Percentiles rank a stretch among this genome's conserved stretches.
Evolutionary conservation across 148 eudicot genomes (phyloP).

Genomic region (Dysphania ambrosioides): DNA sequence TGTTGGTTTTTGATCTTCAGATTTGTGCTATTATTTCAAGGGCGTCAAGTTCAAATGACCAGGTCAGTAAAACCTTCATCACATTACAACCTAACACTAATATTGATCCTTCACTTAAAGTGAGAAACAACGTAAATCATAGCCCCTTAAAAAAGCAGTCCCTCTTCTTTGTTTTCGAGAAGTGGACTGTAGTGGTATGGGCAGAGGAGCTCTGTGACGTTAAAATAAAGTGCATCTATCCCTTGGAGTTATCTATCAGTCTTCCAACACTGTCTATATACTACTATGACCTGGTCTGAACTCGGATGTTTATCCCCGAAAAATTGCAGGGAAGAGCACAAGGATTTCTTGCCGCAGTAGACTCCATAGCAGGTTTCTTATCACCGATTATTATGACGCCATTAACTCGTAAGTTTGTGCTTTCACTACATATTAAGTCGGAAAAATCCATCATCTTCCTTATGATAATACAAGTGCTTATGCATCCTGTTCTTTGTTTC

Average conservation of each 20-base stretch:
- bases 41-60: constrained; percentile 33
- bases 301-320: too few species aligned
- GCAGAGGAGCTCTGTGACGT: too few species aligned
- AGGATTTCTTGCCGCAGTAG: constrained; percentile 35
- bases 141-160: too few species aligned
- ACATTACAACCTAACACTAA: too few species aligned
- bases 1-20: constrained; percentile 15
- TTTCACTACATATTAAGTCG: background rate
- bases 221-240: too few species aligned
- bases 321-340: constrained; percentile 33
- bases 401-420: constrained; percentile 32
- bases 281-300: too few species aligned
- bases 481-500: constrained; percentile 14
- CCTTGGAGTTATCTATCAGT: too few species aligned
- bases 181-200: too few species aligned
- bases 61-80: constrained; percentile 22
- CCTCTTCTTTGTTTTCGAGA: too few species aligned
- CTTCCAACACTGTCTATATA: too few species aligned
- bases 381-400: constrained; percentile 39
- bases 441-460: background rate
- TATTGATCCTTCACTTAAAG: too few species aligned
- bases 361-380: constrained; percentile 29
- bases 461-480: background rate
- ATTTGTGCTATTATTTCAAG: constrained; percentile 34
- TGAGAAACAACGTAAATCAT: too few species aligned